These are phyloP conservation scores for Wilcoxina mikolae DNA, from an alignment of 495 filamentous ascomycete genomes.

Conservation along the genomic window DNA sequence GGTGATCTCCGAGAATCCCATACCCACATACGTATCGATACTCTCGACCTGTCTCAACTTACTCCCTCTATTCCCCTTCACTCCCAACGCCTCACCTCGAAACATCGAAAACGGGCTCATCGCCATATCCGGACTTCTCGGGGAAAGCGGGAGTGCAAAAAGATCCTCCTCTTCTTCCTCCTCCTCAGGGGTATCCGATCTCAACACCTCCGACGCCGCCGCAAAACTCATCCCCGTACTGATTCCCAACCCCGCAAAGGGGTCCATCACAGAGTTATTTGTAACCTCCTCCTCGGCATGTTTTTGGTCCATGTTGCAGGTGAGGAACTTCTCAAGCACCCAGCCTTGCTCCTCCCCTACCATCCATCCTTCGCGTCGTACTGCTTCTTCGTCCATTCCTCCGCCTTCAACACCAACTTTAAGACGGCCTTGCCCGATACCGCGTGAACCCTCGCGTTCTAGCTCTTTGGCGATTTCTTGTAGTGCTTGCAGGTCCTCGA, in stretches of 20 bases:
- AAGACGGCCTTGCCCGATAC: slow-evolving; percentile 18
- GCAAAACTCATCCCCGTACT: not conserved
- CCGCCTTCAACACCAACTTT: slow-evolving; percentile 28
- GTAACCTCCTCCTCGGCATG: not conserved
- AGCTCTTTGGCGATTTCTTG: slow-evolving; percentile 26
- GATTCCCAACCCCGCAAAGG: not conserved
- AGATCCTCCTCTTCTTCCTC: slow-evolving; percentile 24
- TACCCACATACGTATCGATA: not conserved
- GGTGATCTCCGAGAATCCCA: not conserved
- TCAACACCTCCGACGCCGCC: not conserved
- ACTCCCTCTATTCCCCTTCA: slow-evolving; percentile 3
- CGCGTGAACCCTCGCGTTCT: slow-evolving; percentile 25
- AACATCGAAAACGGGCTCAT: slow-evolving; percentile 25
- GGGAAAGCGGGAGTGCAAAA: slow-evolving; percentile 24
- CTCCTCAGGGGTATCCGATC: not conserved
- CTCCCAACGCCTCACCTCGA: slow-evolving; percentile 15
- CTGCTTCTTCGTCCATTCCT: slow-evolving; percentile 27
- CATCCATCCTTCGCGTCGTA: slow-evolving; percentile 28
- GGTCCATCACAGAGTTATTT: not conserved
- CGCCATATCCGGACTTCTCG: slow-evolving; percentile 24
- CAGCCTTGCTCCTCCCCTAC: slow-evolving; percentile 28
- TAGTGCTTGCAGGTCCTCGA: slow-evolving; percentile 21
- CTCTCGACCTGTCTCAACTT: slow-evolving; percentile 5
- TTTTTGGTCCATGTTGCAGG: slow-evolving; percentile 3
- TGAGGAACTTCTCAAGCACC: slow-evolving; percentile 24